A percentile compares a stretch with the other conserved stretches of the same genome.
Evolutionary conservation across 2,329 filamentous ascomycete genomes (phyloP).

Genomic region (Albifimbria verrucaria): DNA sequence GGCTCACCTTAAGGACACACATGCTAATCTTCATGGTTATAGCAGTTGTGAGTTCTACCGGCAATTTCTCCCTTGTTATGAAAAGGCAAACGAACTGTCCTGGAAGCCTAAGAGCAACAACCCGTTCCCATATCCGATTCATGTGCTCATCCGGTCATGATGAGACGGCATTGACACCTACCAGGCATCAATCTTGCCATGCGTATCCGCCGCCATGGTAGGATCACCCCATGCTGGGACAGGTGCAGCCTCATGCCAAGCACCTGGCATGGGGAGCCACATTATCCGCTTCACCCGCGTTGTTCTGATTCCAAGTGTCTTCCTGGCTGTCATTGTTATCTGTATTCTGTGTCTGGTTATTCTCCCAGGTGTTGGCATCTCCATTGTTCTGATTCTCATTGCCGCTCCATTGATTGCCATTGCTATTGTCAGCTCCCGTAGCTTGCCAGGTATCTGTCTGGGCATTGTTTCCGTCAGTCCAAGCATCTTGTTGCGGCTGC

Average conservation of each 20-base stretch:
- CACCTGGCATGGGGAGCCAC: constrained; percentile 26
- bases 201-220: constrained; percentile 26
- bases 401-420: constrained; percentile 11
- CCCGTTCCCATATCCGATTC: too few species aligned
- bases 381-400: constrained; percentile 2
- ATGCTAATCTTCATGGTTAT: background rate
- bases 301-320: constrained; percentile 11
- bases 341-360: background rate
- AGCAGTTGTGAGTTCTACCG: too few species aligned
- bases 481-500: background rate
- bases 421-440: constrained; percentile 11
- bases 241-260: constrained; percentile 18
- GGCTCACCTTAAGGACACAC: background rate
- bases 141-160: too few species aligned
- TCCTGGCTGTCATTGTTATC: background rate
- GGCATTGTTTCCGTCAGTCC: background rate
- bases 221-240: constrained; percentile 26
- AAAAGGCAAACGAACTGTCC: too few species aligned
- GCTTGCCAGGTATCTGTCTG: background rate
- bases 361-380: background rate
- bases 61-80: too few species aligned
- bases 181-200: constrained; percentile 18
- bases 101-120: too few species aligned
- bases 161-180: constrained; percentile 4
- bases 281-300: too few species aligned